phyloP scores from a whole-genome alignment of 129 eudicot genomes.

The Pittosporum tobira region DNA sequence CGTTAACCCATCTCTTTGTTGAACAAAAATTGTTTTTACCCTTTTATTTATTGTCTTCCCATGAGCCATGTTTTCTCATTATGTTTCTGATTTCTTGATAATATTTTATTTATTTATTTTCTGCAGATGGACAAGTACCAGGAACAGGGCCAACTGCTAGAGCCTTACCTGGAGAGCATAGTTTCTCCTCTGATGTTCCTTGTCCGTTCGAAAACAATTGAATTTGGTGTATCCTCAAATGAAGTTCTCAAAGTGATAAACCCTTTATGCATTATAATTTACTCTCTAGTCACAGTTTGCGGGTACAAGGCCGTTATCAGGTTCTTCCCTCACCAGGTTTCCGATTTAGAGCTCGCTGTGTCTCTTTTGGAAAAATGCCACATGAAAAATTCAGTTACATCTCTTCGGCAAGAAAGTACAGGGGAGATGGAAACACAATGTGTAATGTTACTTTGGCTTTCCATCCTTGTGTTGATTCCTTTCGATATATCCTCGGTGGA shows the following conservation, averaged over 20 bases:
- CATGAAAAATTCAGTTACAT: slow-evolving; percentile 36
- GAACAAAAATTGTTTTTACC: neutral
- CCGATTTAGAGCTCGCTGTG: slow-evolving; percentile 93
- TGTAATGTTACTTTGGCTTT: slow-evolving; percentile 79
- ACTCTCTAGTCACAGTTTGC: slow-evolving; percentile 81
- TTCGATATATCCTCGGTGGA: slow-evolving; percentile 94
- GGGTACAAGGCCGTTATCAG: slow-evolving; percentile 90
- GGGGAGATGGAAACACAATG: slow-evolving; percentile 99
- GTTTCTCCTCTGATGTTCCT: slow-evolving; percentile 77
- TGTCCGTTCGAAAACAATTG: slow-evolving; percentile 64
- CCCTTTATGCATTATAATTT: slow-evolving; percentile 66
- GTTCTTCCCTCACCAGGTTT: slow-evolving; percentile 96
- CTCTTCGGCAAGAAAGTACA: slow-evolving; percentile 85
- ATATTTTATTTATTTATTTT: neutral
- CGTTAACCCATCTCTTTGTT: too few species aligned
- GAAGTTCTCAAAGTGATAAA: slow-evolving; percentile 62
- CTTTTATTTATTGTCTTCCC: neutral
- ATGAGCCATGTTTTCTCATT: neutral
- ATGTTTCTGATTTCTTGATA: neutral
- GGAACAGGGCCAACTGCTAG: slow-evolving; percentile 84
- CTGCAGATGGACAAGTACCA: slow-evolving; percentile 94
- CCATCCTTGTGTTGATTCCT: slow-evolving; percentile 84
- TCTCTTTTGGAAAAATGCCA: slow-evolving; percentile 83
- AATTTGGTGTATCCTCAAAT: slow-evolving; percentile 47
- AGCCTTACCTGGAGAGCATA: slow-evolving; percentile 92